phyloP scores from a whole-genome alignment of 495 filamentous ascomycete species.

The Aspergillus biplanus region DNA sequence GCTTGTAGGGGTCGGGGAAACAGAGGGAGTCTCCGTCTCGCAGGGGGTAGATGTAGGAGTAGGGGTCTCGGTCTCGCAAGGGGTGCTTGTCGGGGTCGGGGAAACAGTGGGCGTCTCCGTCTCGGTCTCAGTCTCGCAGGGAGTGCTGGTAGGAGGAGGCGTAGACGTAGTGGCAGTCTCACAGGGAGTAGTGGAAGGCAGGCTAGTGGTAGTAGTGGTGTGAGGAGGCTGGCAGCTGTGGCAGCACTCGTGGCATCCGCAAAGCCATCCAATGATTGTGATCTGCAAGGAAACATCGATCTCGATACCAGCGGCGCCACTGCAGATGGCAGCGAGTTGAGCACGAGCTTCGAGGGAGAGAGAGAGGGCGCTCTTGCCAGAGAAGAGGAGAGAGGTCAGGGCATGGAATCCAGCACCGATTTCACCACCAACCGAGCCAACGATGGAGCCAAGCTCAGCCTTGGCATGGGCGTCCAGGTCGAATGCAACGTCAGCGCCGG shows the following conservation, averaged over 20 bases:
- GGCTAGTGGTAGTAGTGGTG: conserved; percentile 12
- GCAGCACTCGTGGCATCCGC: conserved; percentile 37
- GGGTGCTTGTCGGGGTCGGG: conserved; percentile 16
- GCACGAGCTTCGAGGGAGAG: conserved; percentile 42
- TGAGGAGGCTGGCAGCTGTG: conserved; percentile 24
- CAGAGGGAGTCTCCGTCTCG: too few species aligned
- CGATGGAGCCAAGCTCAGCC: conserved; percentile 35
- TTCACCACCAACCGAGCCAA: conserved; percentile 28
- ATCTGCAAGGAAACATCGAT: conserved; percentile 29
- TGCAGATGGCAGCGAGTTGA: conserved; percentile 46
- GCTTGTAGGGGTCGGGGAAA: neutral
- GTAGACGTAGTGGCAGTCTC: too few species aligned
- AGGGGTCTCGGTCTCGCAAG: conserved; percentile 25
- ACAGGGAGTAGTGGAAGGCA: conserved; percentile 18
- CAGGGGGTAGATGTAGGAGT: too few species aligned
- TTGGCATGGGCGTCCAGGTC: conserved; percentile 35
- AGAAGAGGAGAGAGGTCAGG: conserved; percentile 37
- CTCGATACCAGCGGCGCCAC: conserved; percentile 40
- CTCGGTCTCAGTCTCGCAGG: conserved; percentile 2
- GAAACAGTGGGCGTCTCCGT: too few species aligned
- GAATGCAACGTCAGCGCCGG: conserved; percentile 31
- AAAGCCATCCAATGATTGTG: conserved; percentile 48
- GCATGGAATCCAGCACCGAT: conserved; percentile 41
- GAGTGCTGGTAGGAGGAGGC: neutral
- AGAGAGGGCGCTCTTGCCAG: conserved; percentile 39